phyloP scores from a whole-genome alignment of 495 filamentous ascomycete species.

The Bacidia gigantensis region DNA sequence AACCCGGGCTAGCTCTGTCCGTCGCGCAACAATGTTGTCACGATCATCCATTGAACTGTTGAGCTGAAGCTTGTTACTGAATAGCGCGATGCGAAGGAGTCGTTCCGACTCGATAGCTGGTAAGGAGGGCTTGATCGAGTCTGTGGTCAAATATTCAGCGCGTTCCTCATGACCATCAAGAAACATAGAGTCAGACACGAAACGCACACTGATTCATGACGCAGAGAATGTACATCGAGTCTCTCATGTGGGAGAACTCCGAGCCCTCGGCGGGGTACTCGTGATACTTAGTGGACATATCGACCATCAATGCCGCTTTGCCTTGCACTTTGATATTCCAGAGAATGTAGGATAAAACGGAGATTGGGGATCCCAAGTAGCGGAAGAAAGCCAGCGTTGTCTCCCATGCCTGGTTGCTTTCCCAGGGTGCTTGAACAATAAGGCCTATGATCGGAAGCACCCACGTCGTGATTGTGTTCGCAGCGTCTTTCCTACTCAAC shows the following conservation, averaged over 20 bases:
- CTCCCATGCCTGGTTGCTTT: slow-evolving; percentile 29
- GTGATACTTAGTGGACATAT: slow-evolving; percentile 30
- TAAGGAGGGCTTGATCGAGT: slow-evolving; percentile 21
- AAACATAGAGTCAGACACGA: not conserved
- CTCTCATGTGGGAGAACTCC: slow-evolving; percentile 29
- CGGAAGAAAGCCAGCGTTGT: slow-evolving; percentile 25
- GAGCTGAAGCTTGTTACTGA: slow-evolving; percentile 25
- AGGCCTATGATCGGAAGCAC: slow-evolving; percentile 30
- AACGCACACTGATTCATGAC: slow-evolving; percentile 37
- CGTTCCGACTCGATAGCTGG: slow-evolving; percentile 23
- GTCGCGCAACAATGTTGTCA: slow-evolving; percentile 16
- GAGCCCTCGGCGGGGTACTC: slow-evolving; percentile 21
- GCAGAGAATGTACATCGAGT: slow-evolving; percentile 33
- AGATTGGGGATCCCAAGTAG: slow-evolving; percentile 30
- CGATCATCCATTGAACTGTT: slow-evolving; percentile 13
- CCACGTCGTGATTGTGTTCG: slow-evolving; percentile 33
- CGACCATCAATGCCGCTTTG: slow-evolving; percentile 32
- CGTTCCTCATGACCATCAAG: not conserved
- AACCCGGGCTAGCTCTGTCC: slow-evolving; percentile 23
- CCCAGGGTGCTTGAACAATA: slow-evolving; percentile 33
- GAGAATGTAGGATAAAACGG: slow-evolving; percentile 27
- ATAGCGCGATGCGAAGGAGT: slow-evolving; percentile 27
- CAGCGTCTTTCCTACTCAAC: slow-evolving; percentile 24
- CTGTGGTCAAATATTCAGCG: not conserved
- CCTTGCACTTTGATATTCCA: slow-evolving; percentile 37